Evolutionary conservation across 1,139 yeast species (phyloP).

Genomic region (Nakaseomyces uthaithaninus): DNA sequence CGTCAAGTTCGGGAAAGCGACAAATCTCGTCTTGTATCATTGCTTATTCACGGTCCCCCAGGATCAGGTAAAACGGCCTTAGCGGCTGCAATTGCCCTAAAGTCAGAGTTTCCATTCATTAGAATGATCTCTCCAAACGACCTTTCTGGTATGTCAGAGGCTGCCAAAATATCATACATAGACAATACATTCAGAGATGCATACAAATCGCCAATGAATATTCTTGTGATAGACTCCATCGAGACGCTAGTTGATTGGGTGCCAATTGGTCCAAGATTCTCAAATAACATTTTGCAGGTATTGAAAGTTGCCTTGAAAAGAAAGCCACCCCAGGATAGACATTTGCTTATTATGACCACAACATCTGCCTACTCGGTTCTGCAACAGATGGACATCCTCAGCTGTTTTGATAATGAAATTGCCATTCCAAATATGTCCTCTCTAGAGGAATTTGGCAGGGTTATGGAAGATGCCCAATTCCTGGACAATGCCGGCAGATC

Average conservation of each 20-base stretch:
- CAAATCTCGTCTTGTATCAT: slow-evolving; percentile 69
- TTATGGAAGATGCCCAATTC: slow-evolving; percentile 62
- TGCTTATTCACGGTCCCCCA: slow-evolving; percentile 86
- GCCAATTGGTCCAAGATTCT: slow-evolving; percentile 94
- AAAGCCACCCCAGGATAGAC: slow-evolving; percentile 82
- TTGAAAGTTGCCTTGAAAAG: slow-evolving; percentile 73
- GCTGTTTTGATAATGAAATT: slow-evolving; percentile 75
- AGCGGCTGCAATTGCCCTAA: slow-evolving; percentile 78
- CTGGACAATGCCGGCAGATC: slow-evolving; percentile 47
- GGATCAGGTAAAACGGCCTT: slow-evolving; percentile 96
- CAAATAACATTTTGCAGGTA: slow-evolving; percentile 79
- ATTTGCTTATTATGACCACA: slow-evolving; percentile 81
- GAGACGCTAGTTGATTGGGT: slow-evolving; percentile 95
- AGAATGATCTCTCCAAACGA: slow-evolving; percentile 83
- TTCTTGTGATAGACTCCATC: slow-evolving; percentile 81
- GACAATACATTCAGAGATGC: slow-evolving; percentile 89
- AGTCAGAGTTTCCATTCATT: slow-evolving; percentile 84
- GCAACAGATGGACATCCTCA: slow-evolving; percentile 75
- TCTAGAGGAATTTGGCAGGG: slow-evolving; percentile 58
- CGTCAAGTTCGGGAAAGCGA: slow-evolving; percentile 71
- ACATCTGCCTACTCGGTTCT: slow-evolving; percentile 76
- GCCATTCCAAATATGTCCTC: slow-evolving; percentile 68
- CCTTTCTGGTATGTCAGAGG: slow-evolving; percentile 89
- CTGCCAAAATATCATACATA: slow-evolving; percentile 74
- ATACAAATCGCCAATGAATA: slow-evolving; percentile 85